A percentile compares a stretch with the other conserved stretches of the same genome.
phyloP scores from a whole-genome alignment of 768 basidiomycete genomes.

The Pleurotus eryngii region DNA sequence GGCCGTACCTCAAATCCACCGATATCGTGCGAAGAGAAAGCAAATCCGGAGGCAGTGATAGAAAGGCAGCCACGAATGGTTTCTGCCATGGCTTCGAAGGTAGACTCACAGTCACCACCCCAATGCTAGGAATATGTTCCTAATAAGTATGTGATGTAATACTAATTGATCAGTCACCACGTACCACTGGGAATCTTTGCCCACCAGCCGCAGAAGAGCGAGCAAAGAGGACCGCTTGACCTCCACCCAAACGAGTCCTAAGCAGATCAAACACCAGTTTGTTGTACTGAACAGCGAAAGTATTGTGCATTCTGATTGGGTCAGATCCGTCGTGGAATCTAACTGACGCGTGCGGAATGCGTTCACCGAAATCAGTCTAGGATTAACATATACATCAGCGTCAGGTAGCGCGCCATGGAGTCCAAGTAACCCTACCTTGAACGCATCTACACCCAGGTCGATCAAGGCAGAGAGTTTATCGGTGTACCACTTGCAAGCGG shows the following conservation, averaged over 20 bases:
- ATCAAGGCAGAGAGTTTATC: constrained; percentile 47
- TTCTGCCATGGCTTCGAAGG: constrained; percentile 78
- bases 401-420: neutral
- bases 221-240: constrained; percentile 69
- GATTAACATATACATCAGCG: neutral
- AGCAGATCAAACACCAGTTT: constrained; percentile 63
- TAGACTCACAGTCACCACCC: constrained; percentile 77
- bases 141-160: neutral
- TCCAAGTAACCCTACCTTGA: constrained; percentile 43
- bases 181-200: constrained; percentile 30
- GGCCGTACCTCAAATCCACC: constrained; percentile 65
- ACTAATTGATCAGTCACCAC: neutral
- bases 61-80: constrained; percentile 65
- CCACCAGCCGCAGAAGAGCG: constrained; percentile 67
- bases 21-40: constrained; percentile 72
- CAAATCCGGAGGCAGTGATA: constrained; percentile 65
- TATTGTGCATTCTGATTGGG: constrained; percentile 68
- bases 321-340: constrained; percentile 66
- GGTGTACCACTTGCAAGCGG: constrained; percentile 53
- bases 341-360: constrained; percentile 65
- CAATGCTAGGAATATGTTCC: constrained; percentile 36
- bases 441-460: constrained; percentile 52
- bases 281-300: constrained; percentile 70
- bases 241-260: constrained; percentile 53
- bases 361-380: constrained; percentile 76